These are phyloP conservation scores for Coriolopsis trogii DNA, from an alignment of 1,284 basidiomycete species.

Conservation along the genomic window DNA sequence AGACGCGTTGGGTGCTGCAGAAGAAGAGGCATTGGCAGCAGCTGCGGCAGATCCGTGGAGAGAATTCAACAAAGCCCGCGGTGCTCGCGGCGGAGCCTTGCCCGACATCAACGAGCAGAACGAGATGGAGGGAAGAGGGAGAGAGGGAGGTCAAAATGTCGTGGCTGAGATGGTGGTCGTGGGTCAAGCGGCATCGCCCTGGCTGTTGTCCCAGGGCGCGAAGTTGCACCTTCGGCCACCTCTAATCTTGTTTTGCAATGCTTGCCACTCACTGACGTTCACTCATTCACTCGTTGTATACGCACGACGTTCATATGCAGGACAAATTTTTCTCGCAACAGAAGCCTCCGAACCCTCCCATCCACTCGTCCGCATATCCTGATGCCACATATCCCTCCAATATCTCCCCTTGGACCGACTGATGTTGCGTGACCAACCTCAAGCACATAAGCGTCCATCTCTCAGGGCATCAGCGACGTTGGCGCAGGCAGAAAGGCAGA, in stretches of 20 bases:
- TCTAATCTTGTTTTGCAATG: constrained; percentile 18
- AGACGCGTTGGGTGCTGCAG: constrained; percentile 31
- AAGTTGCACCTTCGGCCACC: constrained; percentile 23
- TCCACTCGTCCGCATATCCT: too few species aligned
- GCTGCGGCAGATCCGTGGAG: constrained; percentile 34
- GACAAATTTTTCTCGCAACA: constrained; percentile 13
- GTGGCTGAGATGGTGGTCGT: constrained; percentile 28
- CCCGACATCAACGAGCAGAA: constrained; percentile 56
- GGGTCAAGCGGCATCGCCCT: constrained; percentile 29
- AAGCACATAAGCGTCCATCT: constrained; percentile 4
- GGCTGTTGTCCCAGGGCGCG: too few species aligned
- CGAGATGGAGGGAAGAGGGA: constrained; percentile 16
- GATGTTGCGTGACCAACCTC: background rate
- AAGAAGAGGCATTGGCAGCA: constrained; percentile 19
- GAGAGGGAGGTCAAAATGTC: constrained; percentile 10
- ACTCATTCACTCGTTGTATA: constrained; percentile 18
- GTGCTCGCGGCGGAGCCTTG: constrained; percentile 73
- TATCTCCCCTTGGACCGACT: background rate
- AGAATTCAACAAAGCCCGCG: constrained; percentile 61
- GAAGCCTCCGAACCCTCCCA: too few species aligned
- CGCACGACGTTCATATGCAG: constrained; percentile 11
- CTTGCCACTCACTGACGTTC: constrained; percentile 6
- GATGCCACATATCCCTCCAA: background rate
- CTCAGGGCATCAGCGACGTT: constrained; percentile 2
- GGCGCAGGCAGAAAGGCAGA: constrained; percentile 15